These are phyloP conservation scores for Xylaria palmicola DNA, from an alignment of 495 filamentous ascomycete species.

Conservation along the genomic window DNA sequence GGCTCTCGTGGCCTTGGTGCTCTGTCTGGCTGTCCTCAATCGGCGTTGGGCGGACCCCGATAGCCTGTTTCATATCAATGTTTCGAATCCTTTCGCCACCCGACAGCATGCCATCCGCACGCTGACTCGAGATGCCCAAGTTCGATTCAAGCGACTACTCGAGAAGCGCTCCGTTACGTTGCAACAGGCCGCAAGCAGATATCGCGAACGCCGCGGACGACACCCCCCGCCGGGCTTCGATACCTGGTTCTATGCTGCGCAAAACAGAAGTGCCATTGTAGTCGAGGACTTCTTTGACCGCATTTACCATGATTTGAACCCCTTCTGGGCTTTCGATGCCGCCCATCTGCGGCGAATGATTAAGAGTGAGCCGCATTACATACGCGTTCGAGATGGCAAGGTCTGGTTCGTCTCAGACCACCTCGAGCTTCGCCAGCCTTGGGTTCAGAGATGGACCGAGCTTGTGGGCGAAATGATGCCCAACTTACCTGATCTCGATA, in stretches of 20 bases:
- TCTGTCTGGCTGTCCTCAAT: slow-evolving; percentile 1
- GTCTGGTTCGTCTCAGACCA: slow-evolving; percentile 38
- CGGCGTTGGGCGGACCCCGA: neutral
- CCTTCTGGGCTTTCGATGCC: slow-evolving; percentile 58
- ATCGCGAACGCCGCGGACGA: slow-evolving; percentile 52
- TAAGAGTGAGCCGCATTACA: slow-evolving; percentile 38
- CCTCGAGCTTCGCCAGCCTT: slow-evolving; percentile 37
- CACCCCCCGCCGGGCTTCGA: slow-evolving; percentile 63
- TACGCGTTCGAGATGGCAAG: slow-evolving; percentile 49
- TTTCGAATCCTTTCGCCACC: neutral
- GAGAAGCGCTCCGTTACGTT: slow-evolving; percentile 42
- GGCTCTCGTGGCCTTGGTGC: neutral
- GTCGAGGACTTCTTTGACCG: slow-evolving; percentile 62
- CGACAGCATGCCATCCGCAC: slow-evolving; percentile 1
- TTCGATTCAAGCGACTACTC: slow-evolving; percentile 19
- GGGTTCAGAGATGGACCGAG: slow-evolving; percentile 46
- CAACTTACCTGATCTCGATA: slow-evolving; percentile 58
- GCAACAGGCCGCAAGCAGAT: slow-evolving; percentile 49
- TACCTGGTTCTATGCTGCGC: slow-evolving; percentile 56
- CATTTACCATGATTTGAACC: slow-evolving; percentile 56
- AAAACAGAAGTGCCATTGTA: slow-evolving; percentile 48
- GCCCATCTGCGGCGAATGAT: slow-evolving; percentile 43
- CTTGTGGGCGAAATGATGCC: slow-evolving; percentile 47
- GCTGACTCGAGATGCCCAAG: neutral
- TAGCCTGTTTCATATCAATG: neutral